phyloP scores from a whole-genome alignment of 2,329 filamentous ascomycete species.

The Fusarium sp. region DNA sequence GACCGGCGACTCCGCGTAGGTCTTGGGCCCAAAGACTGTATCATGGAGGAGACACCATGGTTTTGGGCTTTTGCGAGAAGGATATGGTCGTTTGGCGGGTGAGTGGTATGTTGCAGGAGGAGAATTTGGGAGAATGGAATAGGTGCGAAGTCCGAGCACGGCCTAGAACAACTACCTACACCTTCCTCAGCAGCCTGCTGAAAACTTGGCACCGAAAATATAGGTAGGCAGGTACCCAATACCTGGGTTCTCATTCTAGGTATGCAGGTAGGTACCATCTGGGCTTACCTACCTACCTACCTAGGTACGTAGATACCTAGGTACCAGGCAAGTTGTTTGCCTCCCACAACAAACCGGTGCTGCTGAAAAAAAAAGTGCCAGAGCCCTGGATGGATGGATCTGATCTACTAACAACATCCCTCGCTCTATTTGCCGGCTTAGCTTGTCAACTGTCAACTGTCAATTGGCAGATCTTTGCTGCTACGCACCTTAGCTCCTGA shows the following conservation, averaged over 20 bases:
- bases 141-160: constrained; percentile 7
- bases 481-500: constrained; percentile 9
- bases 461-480: constrained; percentile 1
- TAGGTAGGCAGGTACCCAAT: no score
- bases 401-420: constrained; percentile 13
- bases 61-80: not conserved
- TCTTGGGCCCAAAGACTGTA: not conserved
- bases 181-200: not conserved
- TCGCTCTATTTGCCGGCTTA: not conserved
- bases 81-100: constrained; percentile 4
- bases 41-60: constrained; percentile 2
- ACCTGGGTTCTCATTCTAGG: no score
- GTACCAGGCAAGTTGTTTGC: not conserved
- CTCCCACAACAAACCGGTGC: not conserved
- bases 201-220: not conserved
- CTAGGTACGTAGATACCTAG: no score
- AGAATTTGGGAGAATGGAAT: constrained; percentile 10
- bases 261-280: no score
- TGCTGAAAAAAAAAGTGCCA: constrained; percentile 18
- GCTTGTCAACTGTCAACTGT: constrained; percentile 14
- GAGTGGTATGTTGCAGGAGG: constrained; percentile 14
- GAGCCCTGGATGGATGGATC: not conserved
- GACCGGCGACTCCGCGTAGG: constrained; percentile 22
- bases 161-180: no score
- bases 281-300: no score